Evolutionary conservation across 2,329 filamentous ascomycete species (phyloP).

Genomic region (Zelopaecilomyces penicillatus): DNA sequence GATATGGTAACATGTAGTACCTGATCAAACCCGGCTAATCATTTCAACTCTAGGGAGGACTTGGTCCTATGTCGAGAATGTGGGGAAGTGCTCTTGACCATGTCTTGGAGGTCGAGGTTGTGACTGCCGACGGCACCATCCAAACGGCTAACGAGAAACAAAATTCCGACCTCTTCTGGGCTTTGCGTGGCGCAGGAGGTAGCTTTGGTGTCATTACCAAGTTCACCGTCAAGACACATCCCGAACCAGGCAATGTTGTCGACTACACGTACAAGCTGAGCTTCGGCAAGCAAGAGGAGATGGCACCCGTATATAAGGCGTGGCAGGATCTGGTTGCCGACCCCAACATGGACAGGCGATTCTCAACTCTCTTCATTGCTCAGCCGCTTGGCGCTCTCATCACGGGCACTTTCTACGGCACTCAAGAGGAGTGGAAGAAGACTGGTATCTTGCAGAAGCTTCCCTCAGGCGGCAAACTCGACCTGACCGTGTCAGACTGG

Average conservation of each 20-base stretch:
- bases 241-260: constrained; percentile 46
- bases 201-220: constrained; percentile 50
- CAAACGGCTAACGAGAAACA: constrained; percentile 36
- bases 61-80: constrained; percentile 50
- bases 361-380: constrained; percentile 48
- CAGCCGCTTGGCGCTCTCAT: constrained; percentile 46
- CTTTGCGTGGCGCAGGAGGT: constrained; percentile 46
- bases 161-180: constrained; percentile 49
- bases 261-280: constrained; percentile 50
- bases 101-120: constrained; percentile 45
- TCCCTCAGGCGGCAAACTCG: constrained; percentile 30
- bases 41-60: constrained; percentile 36
- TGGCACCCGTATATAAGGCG: constrained; percentile 41
- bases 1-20: no score
- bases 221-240: constrained; percentile 48
- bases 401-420: constrained; percentile 54
- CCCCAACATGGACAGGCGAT: constrained; percentile 47
- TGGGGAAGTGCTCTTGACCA: constrained; percentile 51
- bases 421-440: constrained; percentile 44
- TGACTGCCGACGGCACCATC: constrained; percentile 47
- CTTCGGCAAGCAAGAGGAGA: constrained; percentile 37
- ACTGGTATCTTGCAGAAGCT: constrained; percentile 41
- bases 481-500: constrained; percentile 53
- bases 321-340: constrained; percentile 53
- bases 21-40: background rate